Evolutionary conservation across 139 green algal genomes (phyloP).

Genomic region (Chlamydomonas eustigma): DNA sequence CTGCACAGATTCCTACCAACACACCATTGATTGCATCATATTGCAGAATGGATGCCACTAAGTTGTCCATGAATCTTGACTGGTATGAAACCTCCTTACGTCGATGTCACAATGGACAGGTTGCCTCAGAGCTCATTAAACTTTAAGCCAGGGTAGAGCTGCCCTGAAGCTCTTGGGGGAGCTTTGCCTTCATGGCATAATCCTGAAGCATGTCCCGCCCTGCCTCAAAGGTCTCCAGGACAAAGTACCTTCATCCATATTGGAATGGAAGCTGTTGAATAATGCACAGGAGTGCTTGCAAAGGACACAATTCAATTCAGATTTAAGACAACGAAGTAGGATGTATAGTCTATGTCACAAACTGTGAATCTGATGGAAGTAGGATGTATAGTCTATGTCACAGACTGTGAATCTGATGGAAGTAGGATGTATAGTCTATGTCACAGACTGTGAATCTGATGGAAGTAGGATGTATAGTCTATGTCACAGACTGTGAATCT

Average conservation of each 20-base stretch:
- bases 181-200: neutral
- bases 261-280: neutral
- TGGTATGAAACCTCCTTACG: no score
- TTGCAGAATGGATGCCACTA: no score
- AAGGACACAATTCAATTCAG: neutral
- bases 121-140: no score
- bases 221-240: neutral
- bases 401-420: no score
- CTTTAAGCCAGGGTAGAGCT: neutral
- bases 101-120: no score
- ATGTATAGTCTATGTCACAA: neutral
- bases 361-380: no score
- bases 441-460: no score
- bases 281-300: neutral
- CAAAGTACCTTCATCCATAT: neutral
- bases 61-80: no score
- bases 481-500: no score
- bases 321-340: neutral
- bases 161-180: neutral
- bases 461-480: neutral
- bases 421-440: neutral
- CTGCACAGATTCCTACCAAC: no score
- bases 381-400: neutral
- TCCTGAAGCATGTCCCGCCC: neutral
- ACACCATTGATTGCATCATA: no score